These are phyloP conservation scores for Fusarium musae DNA, from an alignment of 2,329 filamentous ascomycete species.

Conservation along the genomic window DNA sequence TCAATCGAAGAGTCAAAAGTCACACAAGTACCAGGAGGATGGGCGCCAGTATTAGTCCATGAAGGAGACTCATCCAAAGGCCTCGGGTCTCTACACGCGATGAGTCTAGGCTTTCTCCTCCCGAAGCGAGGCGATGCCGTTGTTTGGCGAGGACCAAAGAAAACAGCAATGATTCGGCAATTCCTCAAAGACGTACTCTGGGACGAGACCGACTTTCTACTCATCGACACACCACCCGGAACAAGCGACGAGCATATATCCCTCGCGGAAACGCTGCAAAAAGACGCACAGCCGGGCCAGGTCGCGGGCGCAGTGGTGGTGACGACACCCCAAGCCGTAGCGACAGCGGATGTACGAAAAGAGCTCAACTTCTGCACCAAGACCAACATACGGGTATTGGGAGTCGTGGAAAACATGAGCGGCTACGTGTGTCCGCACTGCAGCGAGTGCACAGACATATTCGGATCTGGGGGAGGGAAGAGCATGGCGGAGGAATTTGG, in stretches of 20 bases:
- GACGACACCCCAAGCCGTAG: conserved; percentile 94
- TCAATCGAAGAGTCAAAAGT: conserved; percentile 90
- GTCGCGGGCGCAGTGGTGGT: conserved; percentile 92
- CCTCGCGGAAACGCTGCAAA: conserved; percentile 84
- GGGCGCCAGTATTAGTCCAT: conserved; percentile 90
- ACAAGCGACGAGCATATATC: conserved; percentile 98
- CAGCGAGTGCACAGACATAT: conserved; percentile 91
- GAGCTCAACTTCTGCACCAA: conserved; percentile 94
- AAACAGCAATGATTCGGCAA: conserved; percentile 98
- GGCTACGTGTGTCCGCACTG: conserved; percentile 86
- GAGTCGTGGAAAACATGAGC: conserved; percentile 97
- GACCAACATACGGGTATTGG: conserved; percentile 81
- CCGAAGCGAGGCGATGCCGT: conserved; percentile 87
- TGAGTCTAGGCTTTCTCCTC: conserved; percentile 93
- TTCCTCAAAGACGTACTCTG: conserved; percentile 93
- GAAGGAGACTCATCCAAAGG: conserved; percentile 61
- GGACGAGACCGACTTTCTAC: conserved; percentile 87
- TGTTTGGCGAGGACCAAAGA: conserved; percentile 97
- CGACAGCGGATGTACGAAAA: conserved; percentile 92
- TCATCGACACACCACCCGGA: conserved; percentile 95
- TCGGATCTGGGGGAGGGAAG: conserved; percentile 88
- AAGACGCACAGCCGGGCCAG: conserved; percentile 70
- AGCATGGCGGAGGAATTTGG: conserved; percentile 89
- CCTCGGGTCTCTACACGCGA: conserved; percentile 78
- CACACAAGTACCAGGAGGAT: conserved; percentile 88